Conservation (phyloP, 1,284 basidiomycete genomes). For the Leccinum angustisporum region DNA sequence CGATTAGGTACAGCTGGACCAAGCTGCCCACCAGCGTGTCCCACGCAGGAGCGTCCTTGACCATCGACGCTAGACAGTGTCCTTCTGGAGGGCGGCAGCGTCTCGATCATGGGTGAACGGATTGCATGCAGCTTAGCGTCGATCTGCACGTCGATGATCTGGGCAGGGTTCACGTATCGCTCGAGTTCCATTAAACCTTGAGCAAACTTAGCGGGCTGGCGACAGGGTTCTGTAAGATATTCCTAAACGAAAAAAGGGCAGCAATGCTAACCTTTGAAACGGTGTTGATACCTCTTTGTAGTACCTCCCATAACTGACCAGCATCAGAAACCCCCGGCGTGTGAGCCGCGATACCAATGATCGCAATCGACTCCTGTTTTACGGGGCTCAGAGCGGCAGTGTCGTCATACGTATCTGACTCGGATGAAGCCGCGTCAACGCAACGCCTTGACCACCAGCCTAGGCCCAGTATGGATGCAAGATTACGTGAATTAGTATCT, state of each 20-base stretch:
- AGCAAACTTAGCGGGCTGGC: too few species aligned
- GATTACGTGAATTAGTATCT: too few species aligned
- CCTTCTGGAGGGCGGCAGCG: conserved; percentile 27
- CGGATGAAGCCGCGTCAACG: conserved; percentile 33
- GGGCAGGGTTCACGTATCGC: too few species aligned
- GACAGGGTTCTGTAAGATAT: neutral
- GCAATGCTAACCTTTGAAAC: conserved; percentile 49
- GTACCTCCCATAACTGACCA: conserved; percentile 55
- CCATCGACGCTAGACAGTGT: conserved; percentile 47
- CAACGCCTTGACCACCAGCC: conserved; percentile 7
- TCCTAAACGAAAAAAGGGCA: conserved; percentile 1
- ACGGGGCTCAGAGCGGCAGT: neutral
- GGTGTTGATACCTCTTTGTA: conserved; percentile 58
- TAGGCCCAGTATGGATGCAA: too few species aligned
- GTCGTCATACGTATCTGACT: conserved; percentile 6
- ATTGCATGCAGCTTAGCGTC: too few species aligned
- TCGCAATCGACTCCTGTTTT: conserved; percentile 59
- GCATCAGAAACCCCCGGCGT: conserved; percentile 56
- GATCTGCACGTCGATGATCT: too few species aligned
- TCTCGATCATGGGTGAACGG: too few species aligned
- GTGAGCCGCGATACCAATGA: conserved; percentile 68
- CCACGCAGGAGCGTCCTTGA: conserved; percentile 46
- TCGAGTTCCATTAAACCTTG: too few species aligned
- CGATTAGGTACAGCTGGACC: conserved; percentile 47
- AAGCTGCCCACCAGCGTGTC: conserved; percentile 45